These are phyloP conservation scores for Curvularia spicifera DNA, from an alignment of 2,329 filamentous ascomycete species.

Conservation along the genomic window DNA sequence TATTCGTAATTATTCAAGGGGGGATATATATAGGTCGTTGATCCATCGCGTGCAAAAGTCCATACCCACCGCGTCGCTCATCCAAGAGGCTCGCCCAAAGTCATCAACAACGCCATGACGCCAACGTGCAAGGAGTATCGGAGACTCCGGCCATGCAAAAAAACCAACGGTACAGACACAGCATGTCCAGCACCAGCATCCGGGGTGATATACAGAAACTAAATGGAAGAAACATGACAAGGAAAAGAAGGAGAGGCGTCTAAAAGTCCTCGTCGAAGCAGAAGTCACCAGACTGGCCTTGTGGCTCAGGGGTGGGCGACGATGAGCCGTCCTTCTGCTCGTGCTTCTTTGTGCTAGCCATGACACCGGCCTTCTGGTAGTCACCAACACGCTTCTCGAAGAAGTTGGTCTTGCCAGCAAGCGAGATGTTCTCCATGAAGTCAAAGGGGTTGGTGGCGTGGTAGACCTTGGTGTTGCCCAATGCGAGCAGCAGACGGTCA, in stretches of 20 bases:
- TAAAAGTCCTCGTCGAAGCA: conserved; percentile 97
- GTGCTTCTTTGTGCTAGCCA: conserved; percentile 83
- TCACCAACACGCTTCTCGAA: conserved; percentile 99
- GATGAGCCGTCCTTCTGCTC: conserved; percentile 58
- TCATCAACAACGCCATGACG: conserved; percentile 18
- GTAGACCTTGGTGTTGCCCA: conserved; percentile 95
- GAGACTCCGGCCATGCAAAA: conserved; percentile 44
- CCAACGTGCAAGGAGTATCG: conserved; percentile 34
- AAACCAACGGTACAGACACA: conserved; percentile 34
- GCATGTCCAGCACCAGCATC: conserved; percentile 30
- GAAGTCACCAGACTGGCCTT: conserved; percentile 72
- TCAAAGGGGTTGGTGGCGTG: conserved; percentile 95
- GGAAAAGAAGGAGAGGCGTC: conserved; percentile 44
- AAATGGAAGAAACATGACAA: conserved; percentile 29
- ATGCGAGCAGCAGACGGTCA: conserved; percentile 88
- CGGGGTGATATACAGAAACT: conserved; percentile 34
- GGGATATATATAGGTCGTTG: conserved; percentile 16
- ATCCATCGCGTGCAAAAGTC: conserved; percentile 16
- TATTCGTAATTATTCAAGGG: conserved; percentile 29
- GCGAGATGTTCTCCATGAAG: conserved; percentile 99
- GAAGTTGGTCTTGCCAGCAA: conserved; percentile 99
- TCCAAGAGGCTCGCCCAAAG: conserved; percentile 13
- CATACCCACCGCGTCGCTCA: conserved; percentile 22
- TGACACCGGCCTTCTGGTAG: conserved; percentile 99
- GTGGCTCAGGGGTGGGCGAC: conserved; percentile 54